phyloP scores from a whole-genome alignment of 768 basidiomycete genomes.

The Lactarius quietus region DNA sequence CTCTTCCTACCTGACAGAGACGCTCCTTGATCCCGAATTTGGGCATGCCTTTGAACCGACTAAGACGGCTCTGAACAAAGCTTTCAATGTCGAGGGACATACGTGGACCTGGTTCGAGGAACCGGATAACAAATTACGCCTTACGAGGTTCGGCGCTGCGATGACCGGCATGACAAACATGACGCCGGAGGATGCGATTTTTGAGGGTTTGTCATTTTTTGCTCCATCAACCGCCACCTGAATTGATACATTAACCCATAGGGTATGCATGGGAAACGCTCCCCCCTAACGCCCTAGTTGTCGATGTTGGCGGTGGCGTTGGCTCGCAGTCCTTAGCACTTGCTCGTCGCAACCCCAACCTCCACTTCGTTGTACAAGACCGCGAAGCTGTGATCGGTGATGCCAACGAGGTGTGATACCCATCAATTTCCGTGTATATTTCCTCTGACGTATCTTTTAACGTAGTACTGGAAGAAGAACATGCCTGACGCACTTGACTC shows the following conservation, averaged over 20 bases:
- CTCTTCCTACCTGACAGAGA: slow-evolving; percentile 34
- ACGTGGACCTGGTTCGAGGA: neutral
- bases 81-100: neutral
- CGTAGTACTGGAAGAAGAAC: neutral
- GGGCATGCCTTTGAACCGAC: slow-evolving; percentile 2
- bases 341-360: neutral
- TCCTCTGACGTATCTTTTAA: neutral
- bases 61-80: neutral
- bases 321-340: neutral
- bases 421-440: neutral
- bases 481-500: neutral
- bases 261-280: neutral
- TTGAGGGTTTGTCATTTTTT: neutral
- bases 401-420: neutral
- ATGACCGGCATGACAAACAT: slow-evolving; percentile 32
- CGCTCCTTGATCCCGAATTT: slow-evolving; percentile 33
- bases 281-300: neutral
- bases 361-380: neutral
- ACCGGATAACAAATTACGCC: neutral
- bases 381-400: too few relatives aligned
- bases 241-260: neutral
- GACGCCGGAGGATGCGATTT: neutral
- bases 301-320: neutral
- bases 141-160: slow-evolving; percentile 15
- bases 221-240: neutral